Evolutionary conservation across 306 rosid species (phyloP), one percentile per base, ranked within the genome.

Genomic region (Rosa chinensis): DNA sequence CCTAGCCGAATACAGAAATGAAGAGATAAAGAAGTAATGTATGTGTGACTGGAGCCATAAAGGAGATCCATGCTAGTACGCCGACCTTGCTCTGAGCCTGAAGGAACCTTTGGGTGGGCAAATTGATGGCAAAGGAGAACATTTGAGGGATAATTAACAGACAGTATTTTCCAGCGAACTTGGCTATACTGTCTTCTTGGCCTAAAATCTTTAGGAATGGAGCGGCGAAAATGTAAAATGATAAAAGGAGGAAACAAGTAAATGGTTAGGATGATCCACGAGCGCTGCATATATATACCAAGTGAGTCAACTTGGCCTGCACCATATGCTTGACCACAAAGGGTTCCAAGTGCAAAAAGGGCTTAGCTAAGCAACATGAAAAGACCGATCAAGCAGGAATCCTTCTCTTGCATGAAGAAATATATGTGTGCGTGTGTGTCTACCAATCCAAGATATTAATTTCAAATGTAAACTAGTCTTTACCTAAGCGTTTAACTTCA

Each of bases 1-100:
- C 91, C 86, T 84, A 84, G 17, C 40, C 79, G 25, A 86, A 74
- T 10, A 44, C 81, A 55, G 59, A 78, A 21, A 89, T 63, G 9
- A 87, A 83, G 82, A 91, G 77, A 82, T 87, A 83, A n/a, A 89
- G 90, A 79, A 91, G 9, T 6, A 84, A 89, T 17, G 75, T 52
- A 50, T 86, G 93, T 45, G 85, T 0, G 17, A 87, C 5, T 0
- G 89, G 44, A 44, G 89, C 91, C 72, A 78, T 82, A 3, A 89
- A 86, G 32, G 91, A 91, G 59, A 89, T 89, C 92, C 90, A 85
- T 0, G 94, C 86, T 17, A 88, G 80, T 58, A 62, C 85, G 2
- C 1, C 76, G 20, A 90, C 92, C 87, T 84, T 90, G 64, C 91
- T 87, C 59, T 88, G 94, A 58, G 92, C 87, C 48, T 85, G 88